A percentile compares a stretch with the other conserved stretches of the same genome.
phyloP scores from a whole-genome alignment of 2,329 filamentous ascomycete species.

The Ophiostoma himal-ulmi region DNA sequence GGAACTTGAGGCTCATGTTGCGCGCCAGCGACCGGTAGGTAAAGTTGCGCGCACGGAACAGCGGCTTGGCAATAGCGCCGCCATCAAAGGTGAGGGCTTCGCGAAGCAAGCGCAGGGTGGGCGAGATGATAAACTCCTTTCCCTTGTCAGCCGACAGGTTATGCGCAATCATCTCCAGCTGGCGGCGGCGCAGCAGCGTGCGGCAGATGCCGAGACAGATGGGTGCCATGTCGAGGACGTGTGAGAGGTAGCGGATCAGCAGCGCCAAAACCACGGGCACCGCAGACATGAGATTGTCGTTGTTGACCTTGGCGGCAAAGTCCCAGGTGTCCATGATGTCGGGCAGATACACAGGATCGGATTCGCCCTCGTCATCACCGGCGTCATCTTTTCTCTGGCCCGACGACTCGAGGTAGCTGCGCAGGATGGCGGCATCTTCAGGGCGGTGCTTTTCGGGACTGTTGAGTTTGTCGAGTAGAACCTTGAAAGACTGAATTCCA shows the following conservation, averaged over 20 bases:
- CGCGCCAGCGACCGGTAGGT: constrained; percentile 75
- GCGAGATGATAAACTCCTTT: constrained; percentile 84
- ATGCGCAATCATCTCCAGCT: constrained; percentile 72
- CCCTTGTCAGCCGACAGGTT: constrained; percentile 73
- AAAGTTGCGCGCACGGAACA: constrained; percentile 71
- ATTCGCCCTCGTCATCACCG: constrained; percentile 48
- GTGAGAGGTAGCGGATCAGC: constrained; percentile 71
- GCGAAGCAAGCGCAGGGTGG: constrained; percentile 75
- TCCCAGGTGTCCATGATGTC: constrained; percentile 87
- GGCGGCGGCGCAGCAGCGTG: constrained; percentile 71
- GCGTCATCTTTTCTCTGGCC: constrained; percentile 32
- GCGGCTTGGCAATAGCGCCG: constrained; percentile 67
- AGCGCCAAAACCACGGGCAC: constrained; percentile 76
- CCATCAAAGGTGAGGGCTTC: constrained; percentile 85
- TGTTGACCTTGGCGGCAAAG: constrained; percentile 71
- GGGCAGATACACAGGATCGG: constrained; percentile 59
- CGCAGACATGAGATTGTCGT: constrained; percentile 74
- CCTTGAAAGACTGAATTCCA: constrained; percentile 65
- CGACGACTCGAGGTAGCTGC: constrained; percentile 58
- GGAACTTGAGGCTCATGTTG: constrained; percentile 67
- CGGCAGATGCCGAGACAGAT: constrained; percentile 74
- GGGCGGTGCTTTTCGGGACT: constrained; percentile 43
- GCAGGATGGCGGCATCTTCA: constrained; percentile 54
- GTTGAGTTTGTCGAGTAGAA: constrained; percentile 61
- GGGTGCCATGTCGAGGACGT: constrained; percentile 64